phyloP scores from a whole-genome alignment of 2,329 filamentous ascomycete species.

The Claviceps spartinae region DNA sequence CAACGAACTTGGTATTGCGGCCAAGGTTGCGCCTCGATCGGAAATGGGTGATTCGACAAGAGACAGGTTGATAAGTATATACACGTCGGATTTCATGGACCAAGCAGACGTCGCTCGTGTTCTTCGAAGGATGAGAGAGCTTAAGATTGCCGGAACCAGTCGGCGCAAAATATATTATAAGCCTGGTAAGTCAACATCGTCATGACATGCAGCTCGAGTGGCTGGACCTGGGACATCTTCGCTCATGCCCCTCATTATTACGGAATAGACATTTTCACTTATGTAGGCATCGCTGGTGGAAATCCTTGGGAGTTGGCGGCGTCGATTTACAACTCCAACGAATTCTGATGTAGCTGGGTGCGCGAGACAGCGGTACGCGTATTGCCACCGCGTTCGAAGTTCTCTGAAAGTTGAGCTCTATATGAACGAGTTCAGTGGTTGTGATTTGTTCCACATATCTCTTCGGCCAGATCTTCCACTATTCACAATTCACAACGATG shows the following conservation, averaged over 20 bases:
- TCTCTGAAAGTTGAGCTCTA: background rate
- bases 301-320: conserved; percentile 52
- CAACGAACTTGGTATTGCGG: conserved; percentile 55
- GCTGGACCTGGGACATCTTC: background rate
- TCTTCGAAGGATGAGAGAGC: conserved; percentile 43
- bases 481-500: background rate
- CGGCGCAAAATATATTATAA: conserved; percentile 62
- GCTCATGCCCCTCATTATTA: conserved; percentile 1
- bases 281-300: conserved; percentile 45
- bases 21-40: conserved; percentile 54
- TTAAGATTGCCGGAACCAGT: conserved; percentile 41
- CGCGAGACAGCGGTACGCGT: background rate
- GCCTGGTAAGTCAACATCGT: conserved; percentile 35
- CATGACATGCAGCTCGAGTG: background rate
- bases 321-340: conserved; percentile 37
- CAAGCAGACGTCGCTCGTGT: conserved; percentile 55
- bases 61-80: conserved; percentile 57
- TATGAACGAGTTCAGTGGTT: background rate
- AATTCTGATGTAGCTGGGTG: background rate
- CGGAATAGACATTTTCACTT: conserved; percentile 49
- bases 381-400: background rate
- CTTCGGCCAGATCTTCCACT: background rate
- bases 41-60: conserved; percentile 24
- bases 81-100: conserved; percentile 63
- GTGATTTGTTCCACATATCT: background rate